phyloP scores from a whole-genome alignment of 495 filamentous ascomycete genomes.

The Penicillium mononematosum region DNA sequence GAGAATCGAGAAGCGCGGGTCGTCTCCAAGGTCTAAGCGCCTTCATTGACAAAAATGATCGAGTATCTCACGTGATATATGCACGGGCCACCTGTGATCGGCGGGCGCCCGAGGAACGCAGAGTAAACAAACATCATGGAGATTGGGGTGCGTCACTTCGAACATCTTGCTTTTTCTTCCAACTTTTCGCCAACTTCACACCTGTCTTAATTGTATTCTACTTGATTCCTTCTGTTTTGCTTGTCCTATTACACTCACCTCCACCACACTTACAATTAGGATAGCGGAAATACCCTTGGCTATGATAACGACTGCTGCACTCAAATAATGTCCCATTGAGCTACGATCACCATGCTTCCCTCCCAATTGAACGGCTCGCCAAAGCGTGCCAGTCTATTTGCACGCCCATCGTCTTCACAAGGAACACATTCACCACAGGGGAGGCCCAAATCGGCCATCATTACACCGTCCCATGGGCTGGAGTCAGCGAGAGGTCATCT shows the following conservation, averaged over 20 bases:
- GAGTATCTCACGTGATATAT: conserved; percentile 28
- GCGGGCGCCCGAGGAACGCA: conserved; percentile 41
- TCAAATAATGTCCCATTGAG: conserved; percentile 39
- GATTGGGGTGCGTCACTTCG: conserved; percentile 25
- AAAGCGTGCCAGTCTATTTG: conserved; percentile 77
- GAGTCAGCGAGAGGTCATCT: conserved; percentile 47
- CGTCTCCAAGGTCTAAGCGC: conserved; percentile 22
- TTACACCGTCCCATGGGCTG: conserved; percentile 53
- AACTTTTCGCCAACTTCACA: conserved; percentile 9
- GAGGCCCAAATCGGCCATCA: conserved; percentile 71
- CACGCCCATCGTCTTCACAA: conserved; percentile 59
- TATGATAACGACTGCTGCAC: conserved; percentile 16
- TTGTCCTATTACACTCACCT: background rate
- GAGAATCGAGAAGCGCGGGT: background rate
- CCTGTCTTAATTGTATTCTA: background rate
- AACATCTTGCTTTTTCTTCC: conserved; percentile 10
- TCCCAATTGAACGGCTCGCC: conserved; percentile 48
- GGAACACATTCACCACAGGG: conserved; percentile 39
- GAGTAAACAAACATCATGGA: conserved; percentile 44
- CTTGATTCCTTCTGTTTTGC: conserved; percentile 9
- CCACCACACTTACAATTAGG: background rate
- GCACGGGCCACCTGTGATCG: conserved; percentile 35
- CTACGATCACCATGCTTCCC: conserved; percentile 40
- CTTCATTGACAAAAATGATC: conserved; percentile 21
- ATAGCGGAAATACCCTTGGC: conserved; percentile 14